Evolutionary conservation across 176 grass and related monocot genomes (phyloP).

Genomic region (Triticum urartu): DNA sequence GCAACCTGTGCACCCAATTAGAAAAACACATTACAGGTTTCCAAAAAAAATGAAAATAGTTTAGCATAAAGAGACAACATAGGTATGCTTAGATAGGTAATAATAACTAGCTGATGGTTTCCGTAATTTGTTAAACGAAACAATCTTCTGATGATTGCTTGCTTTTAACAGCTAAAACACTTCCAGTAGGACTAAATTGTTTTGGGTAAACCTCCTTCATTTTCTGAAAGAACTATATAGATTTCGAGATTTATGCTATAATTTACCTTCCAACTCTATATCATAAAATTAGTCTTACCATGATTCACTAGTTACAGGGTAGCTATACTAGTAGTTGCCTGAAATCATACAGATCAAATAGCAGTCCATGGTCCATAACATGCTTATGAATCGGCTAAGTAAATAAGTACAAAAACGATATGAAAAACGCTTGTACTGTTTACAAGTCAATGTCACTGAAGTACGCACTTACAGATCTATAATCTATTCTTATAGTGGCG

Average conservation of each 20-base stretch:
- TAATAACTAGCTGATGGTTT: not conserved
- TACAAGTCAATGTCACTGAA: too few relatives aligned
- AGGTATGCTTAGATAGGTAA: not conserved
- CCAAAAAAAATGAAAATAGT: too few relatives aligned
- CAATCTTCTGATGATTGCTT: not conserved
- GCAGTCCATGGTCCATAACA: too few relatives aligned
- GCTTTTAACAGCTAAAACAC: not conserved
- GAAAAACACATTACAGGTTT: too few relatives aligned
- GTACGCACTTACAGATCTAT: too few relatives aligned
- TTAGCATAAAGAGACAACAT: too few relatives aligned
- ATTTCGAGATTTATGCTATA: not conserved
- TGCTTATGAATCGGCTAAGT: too few relatives aligned
- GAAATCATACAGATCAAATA: not conserved
- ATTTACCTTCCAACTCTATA: not conserved
- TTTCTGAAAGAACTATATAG: not conserved
- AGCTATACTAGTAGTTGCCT: not conserved
- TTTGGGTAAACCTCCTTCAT: not conserved
- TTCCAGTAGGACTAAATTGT: not conserved
- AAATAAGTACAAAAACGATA: too few relatives aligned
- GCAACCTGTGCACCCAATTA: too few relatives aligned
- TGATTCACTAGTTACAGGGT: not conserved
- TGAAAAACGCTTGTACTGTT: too few relatives aligned
- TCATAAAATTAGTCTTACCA: not conserved
- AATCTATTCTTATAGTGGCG: too few relatives aligned
- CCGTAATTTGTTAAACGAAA: not conserved